Evolutionary conservation across 106 monocot species (phyloP).

Genomic region (Dendrobium chrysotoxum): DNA sequence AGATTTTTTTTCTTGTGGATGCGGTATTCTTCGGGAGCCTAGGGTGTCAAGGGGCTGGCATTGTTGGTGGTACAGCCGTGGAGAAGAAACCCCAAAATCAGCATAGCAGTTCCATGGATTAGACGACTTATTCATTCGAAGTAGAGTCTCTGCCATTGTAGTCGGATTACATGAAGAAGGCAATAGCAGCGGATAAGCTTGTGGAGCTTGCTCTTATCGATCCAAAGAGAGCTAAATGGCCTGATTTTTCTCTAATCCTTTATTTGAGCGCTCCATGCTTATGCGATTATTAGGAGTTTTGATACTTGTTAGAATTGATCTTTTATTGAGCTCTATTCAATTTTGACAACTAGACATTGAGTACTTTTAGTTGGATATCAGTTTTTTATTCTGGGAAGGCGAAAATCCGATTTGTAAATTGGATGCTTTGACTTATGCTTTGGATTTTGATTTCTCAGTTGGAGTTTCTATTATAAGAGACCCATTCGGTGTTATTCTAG

Average conservation of each 20-base stretch:
- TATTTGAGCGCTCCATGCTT: not conserved
- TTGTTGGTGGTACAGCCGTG: not conserved
- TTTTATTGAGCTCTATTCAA: not conserved
- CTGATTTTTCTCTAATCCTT: constrained; percentile 1
- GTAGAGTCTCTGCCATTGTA: constrained; percentile 35
- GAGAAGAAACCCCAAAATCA: constrained; percentile 21
- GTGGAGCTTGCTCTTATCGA: constrained; percentile 77
- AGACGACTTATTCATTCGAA: constrained; percentile 26
- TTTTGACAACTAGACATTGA: not conserved
- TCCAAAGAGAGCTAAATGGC: constrained; percentile 94
- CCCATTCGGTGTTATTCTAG: not conserved
- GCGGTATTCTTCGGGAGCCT: constrained; percentile 66
- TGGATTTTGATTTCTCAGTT: not conserved
- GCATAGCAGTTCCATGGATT: constrained; percentile 75
- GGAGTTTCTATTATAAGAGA: not conserved
- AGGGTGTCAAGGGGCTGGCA: constrained; percentile 6
- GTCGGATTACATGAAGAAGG: constrained; percentile 75
- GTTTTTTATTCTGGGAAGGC: not conserved
- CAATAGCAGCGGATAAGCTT: constrained; percentile 76
- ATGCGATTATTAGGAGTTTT: not conserved
- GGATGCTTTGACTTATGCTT: not conserved
- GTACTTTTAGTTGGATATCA: not conserved
- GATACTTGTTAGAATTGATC: not conserved
- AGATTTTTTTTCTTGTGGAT: no score
- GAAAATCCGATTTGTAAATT: not conserved